A percentile compares a stretch with the other conserved stretches of the same genome.
Evolutionary conservation across 192 early-diverging fungal genomes (phyloP).

Genomic region (Chytriomyces sp.): DNA sequence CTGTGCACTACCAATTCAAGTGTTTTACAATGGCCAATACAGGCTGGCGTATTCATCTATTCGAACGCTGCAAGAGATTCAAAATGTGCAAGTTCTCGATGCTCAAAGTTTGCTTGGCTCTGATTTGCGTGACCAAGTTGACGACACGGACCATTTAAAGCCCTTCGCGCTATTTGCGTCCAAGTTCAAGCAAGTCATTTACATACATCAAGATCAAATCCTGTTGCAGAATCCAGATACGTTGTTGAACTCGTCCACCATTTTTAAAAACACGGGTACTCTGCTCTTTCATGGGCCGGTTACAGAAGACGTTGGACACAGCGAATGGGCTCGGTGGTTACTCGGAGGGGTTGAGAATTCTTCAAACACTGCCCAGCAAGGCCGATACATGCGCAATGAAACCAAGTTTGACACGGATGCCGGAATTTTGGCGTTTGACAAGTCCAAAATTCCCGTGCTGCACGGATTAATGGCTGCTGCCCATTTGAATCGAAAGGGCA

Average conservation of each 20-base stretch:
- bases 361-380: neutral
- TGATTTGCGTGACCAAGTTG: neutral
- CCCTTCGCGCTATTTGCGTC: neutral
- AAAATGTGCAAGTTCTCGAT: neutral
- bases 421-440: neutral
- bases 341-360: neutral
- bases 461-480: neutral
- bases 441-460: neutral
- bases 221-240: neutral
- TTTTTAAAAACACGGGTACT: neutral
- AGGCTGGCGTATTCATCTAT: neutral
- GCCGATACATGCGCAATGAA: conserved; percentile 1
- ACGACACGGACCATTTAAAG: neutral
- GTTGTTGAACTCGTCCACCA: neutral
- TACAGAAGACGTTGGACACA: neutral
- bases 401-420: neutral
- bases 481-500: neutral
- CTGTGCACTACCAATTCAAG: conserved; percentile 4
- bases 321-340: neutral
- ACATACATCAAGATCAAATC: neutral
- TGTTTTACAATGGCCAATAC: conserved; percentile 8
- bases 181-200: conserved; percentile 4
- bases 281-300: neutral
- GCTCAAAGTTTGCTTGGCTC: neutral
- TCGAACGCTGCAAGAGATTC: neutral